Percentiles rank a stretch among this genome's conserved stretches.
phyloP scores from a whole-genome alignment of 768 basidiomycete species.

The Tubosaeta sp. region DNA sequence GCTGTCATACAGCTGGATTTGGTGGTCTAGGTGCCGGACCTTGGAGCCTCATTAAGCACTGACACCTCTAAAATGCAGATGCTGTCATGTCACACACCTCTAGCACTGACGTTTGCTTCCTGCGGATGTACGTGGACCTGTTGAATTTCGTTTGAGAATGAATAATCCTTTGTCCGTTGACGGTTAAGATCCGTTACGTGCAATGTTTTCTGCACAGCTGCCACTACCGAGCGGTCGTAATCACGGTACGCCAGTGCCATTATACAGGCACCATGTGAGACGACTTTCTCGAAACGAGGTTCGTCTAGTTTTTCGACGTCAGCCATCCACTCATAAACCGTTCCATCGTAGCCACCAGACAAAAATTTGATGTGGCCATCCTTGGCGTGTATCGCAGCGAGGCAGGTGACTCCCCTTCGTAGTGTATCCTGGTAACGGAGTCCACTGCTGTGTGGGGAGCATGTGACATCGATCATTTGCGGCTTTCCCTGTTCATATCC shows the following conservation, averaged over 20 bases:
- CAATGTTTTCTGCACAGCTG: conserved; percentile 33
- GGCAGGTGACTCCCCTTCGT: conserved; percentile 38
- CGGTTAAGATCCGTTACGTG: conserved; percentile 38
- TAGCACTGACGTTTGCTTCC: conserved; percentile 37
- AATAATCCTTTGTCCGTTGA: conserved; percentile 24
- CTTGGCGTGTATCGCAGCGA: conserved; percentile 35
- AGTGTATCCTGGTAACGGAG: conserved; percentile 21
- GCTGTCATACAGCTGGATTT: conserved; percentile 47
- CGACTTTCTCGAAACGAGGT: conserved; percentile 26
- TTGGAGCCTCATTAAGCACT: conserved; percentile 21
- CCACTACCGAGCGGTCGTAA: conserved; percentile 32
- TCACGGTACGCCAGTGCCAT: conserved; percentile 39
- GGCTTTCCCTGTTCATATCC: conserved; percentile 28
- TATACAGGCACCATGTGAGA: conserved; percentile 26
- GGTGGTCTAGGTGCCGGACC: conserved; percentile 47
- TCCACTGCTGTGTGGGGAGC: conserved; percentile 30
- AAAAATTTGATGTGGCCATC: conserved; percentile 37
- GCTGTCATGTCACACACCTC: conserved; percentile 38
- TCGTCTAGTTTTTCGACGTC: conserved; percentile 16
- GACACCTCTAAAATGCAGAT: conserved; percentile 6
- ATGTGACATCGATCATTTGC: conserved; percentile 28
- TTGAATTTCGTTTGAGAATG: conserved; percentile 36
- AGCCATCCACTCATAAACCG: conserved; percentile 38
- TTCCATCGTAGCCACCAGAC: conserved; percentile 46
- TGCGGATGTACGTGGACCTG: conserved; percentile 48